Base-by-base conservation (phyloP, 345 rosid species). In the Eucalyptus viminalis region DNA sequence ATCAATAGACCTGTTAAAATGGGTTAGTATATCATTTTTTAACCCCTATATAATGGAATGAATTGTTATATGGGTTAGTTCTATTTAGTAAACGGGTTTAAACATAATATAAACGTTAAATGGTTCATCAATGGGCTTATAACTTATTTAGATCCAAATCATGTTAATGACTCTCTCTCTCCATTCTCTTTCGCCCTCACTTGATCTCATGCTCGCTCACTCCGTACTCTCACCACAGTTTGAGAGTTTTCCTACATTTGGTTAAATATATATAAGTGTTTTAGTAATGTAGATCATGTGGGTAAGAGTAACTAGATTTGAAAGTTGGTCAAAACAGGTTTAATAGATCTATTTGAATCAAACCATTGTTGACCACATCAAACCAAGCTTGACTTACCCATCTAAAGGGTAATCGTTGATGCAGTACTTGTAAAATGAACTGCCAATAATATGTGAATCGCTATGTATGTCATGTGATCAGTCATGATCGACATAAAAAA, bases 211-310 rank as follows among this genome's bases (percentile, higher is more conserved):
- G 0, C 13, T 56, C 3, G 3, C 1, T 24, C 13, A 0, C 62
- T 56, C 2, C 1, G 0, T 11, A 24, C 29, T 24, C 62, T 56
- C 13, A 24, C 29, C 0, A 2, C 2, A 56, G 0, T 24, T 56
- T 56, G 13, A 22, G 14, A 56, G 13, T 56, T 56, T 56, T 56
- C 62, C 29, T 24, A 24, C 13, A 56, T 56, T 56, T 24, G 27
- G 0, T 56, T 56, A 24, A 56, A 22, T 4, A 56, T 9, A 56
- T 24, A 24, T 0, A 56, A 24, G 0, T 24, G 13, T 0, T 56
- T 56, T 56, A 56, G 0, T 0, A 24, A 56, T 24, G 3, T 10
- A 0, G 3, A 1, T 53, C 0, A 19, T 0, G 25, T 8, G 5
- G 4, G 5, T 53, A 53, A 19, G 0, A 53, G 25, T 53, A 53